phyloP scores from a whole-genome alignment of 768 basidiomycete species.

The Termitomyces sp. region DNA sequence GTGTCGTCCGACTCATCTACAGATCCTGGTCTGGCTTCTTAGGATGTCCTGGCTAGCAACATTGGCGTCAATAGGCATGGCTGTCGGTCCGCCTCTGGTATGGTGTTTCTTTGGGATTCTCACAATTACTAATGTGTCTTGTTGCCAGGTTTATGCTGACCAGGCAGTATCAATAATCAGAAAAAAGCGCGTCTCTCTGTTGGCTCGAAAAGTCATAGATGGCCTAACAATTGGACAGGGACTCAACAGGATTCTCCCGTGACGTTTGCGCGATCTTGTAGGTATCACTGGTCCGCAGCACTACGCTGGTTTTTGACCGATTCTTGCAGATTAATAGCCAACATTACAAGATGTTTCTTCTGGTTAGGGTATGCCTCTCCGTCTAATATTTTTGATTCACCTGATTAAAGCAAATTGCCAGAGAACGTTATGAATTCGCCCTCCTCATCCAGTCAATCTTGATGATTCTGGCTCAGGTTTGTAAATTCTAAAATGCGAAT shows the following conservation, averaged over 20 bases:
- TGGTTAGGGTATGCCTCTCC: slow-evolving; percentile 63
- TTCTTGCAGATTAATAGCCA: slow-evolving; percentile 63
- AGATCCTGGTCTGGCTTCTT: background rate
- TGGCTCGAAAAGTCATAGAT: slow-evolving; percentile 2
- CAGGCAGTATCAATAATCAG: slow-evolving; percentile 79
- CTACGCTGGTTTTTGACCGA: slow-evolving; percentile 7
- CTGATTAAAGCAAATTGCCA: slow-evolving; percentile 17
- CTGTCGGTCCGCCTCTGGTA: slow-evolving; percentile 75
- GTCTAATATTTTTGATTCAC: background rate
- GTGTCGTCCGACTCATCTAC: background rate
- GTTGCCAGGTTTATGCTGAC: slow-evolving; percentile 69
- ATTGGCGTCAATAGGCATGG: slow-evolving; percentile 76
- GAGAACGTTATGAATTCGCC: slow-evolving; percentile 70
- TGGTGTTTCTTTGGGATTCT: slow-evolving; percentile 9
- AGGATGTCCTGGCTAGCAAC: slow-evolving; percentile 63
- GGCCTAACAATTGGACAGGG: slow-evolving; percentile 40
- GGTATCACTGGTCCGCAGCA: slow-evolving; percentile 21
- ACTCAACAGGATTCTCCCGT: slow-evolving; percentile 82
- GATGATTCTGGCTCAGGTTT: slow-evolving; percentile 83
- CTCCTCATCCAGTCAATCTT: slow-evolving; percentile 79
- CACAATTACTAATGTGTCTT: background rate
- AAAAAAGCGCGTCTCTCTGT: slow-evolving; percentile 51
- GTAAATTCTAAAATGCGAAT: slow-evolving; percentile 15
- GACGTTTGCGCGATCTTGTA: slow-evolving; percentile 86
- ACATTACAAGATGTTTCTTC: slow-evolving; percentile 88